Conservation (phyloP, 2,329 filamentous ascomycete species). For the Dactylonectria estremocensis region DNA sequence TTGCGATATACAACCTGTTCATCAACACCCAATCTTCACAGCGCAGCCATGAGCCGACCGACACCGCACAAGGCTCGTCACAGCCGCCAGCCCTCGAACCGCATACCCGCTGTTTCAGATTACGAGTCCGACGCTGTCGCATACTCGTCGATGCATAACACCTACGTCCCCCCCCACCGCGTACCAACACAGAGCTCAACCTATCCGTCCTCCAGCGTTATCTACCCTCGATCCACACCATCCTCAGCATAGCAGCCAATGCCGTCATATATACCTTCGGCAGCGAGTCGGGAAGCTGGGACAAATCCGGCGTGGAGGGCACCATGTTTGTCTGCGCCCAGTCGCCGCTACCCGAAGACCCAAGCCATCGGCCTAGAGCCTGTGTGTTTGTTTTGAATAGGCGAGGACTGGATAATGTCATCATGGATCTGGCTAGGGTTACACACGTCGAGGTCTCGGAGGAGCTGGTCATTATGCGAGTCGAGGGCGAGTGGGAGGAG, state of each 20-base stretch:
- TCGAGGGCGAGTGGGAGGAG: conserved; percentile 54
- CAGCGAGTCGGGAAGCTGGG: conserved; percentile 78
- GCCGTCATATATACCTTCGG: conserved; percentile 89
- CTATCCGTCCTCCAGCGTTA: conserved; percentile 87
- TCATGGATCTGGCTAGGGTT: conserved; percentile 74
- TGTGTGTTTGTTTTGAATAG: conserved; percentile 83
- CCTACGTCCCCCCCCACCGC: conserved; percentile 66
- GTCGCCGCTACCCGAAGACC: conserved; percentile 57
- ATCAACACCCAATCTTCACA: conserved; percentile 29
- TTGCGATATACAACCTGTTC: not conserved
- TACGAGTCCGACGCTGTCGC: conserved; percentile 77
- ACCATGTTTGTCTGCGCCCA: conserved; percentile 89
- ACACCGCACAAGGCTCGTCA: conserved; percentile 60
- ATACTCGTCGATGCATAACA: conserved; percentile 51
- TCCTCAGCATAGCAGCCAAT: conserved; percentile 87
- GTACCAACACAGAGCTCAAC: conserved; percentile 90
- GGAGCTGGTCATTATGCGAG: conserved; percentile 67
- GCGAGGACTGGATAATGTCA: conserved; percentile 78
- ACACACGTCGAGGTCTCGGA: conserved; percentile 75
- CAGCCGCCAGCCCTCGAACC: conserved; percentile 59
- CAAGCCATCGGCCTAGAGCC: conserved; percentile 56
- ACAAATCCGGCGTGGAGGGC: conserved; percentile 88
- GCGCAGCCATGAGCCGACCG: conserved; percentile 59
- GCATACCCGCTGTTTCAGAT: conserved; percentile 65
- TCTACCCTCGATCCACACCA: conserved; percentile 79